Evolutionary conservation across 163 green algal genomes (phyloP).

Genomic region (Chlorella variabilis): DNA sequence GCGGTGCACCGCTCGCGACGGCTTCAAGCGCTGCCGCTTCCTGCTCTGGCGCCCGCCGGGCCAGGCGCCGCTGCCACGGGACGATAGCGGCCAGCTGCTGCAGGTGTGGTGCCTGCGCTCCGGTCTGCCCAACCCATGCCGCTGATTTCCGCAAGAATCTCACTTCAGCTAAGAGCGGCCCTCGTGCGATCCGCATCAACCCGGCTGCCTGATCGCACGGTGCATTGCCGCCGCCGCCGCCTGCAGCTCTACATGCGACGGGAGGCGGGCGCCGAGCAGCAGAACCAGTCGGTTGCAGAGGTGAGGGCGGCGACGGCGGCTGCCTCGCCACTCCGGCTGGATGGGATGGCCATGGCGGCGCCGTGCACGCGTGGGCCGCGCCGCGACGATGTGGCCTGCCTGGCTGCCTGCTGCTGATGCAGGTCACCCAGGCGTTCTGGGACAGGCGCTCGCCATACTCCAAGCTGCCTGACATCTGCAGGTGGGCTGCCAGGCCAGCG

Average conservation of each 20-base stretch:
- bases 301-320: too few relatives aligned
- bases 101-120: neutral
- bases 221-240: too few relatives aligned
- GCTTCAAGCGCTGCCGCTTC: constrained; percentile 3
- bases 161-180: too few relatives aligned
- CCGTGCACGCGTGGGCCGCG: too few relatives aligned
- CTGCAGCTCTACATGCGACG: constrained; percentile 6
- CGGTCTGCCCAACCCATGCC: too few relatives aligned
- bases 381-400: too few relatives aligned
- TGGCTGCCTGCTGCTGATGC: too few relatives aligned
- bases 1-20: neutral
- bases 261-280: neutral
- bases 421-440: neutral
- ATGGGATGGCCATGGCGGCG: too few relatives aligned
- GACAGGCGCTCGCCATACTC: neutral
- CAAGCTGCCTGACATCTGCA: constrained; percentile 4
- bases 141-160: too few relatives aligned
- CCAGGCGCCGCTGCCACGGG: neutral
- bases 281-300: neutral
- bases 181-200: neutral
- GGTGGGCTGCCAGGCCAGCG: neutral
- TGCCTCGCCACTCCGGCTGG: too few relatives aligned
- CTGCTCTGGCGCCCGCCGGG: neutral
- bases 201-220: too few relatives aligned
- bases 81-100: neutral